Evolutionary conservation across 2,329 filamentous ascomycete genomes (phyloP).

Genomic region (Colletotrichum graminicola): DNA sequence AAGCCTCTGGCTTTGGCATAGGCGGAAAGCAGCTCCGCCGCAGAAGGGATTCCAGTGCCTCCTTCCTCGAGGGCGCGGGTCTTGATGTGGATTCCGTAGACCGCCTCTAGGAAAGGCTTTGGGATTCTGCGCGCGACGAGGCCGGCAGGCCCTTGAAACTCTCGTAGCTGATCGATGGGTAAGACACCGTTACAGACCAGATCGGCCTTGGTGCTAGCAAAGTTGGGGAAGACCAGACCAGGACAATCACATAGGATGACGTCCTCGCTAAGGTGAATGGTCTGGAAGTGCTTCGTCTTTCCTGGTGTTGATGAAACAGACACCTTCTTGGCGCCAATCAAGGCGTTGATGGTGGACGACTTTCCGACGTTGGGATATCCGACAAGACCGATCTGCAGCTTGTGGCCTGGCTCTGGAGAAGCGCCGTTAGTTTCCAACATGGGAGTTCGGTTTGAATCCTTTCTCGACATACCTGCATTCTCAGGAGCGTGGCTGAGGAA

Average conservation of each 20-base stretch:
- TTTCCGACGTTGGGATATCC: slow-evolving; percentile 99
- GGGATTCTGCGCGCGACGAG: slow-evolving; percentile 90
- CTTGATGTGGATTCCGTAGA: slow-evolving; percentile 92
- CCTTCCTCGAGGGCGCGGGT: slow-evolving; percentile 89
- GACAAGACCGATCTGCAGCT: slow-evolving; percentile 91
- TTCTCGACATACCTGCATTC: slow-evolving; percentile 59
- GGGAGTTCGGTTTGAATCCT: neutral
- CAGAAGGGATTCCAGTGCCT: slow-evolving; percentile 87
- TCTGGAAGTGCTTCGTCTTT: slow-evolving; percentile 99
- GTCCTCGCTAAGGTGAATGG: slow-evolving; percentile 89
- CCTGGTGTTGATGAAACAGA: slow-evolving; percentile 97
- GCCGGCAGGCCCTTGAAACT: slow-evolving; percentile 87
- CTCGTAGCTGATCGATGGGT: slow-evolving; percentile 95
- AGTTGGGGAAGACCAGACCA: slow-evolving; percentile 98
- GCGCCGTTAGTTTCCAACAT: slow-evolving; percentile 33
- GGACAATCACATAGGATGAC: slow-evolving; percentile 98
- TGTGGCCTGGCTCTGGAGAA: slow-evolving; percentile 62
- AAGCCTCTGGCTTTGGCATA: slow-evolving; percentile 93
- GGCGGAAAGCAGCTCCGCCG: slow-evolving; percentile 84
- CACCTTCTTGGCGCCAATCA: slow-evolving; percentile 98
- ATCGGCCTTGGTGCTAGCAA: slow-evolving; percentile 95
- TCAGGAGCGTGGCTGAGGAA: slow-evolving; percentile 80
- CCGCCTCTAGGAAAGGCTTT: slow-evolving; percentile 86
- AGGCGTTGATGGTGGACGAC: slow-evolving; percentile 97
- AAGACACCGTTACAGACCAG: slow-evolving; percentile 95